Evolutionary conservation across 331 rosid species (phyloP), one percentile per base, ranked within the genome.

Genomic region (Arachis monticola): DNA sequence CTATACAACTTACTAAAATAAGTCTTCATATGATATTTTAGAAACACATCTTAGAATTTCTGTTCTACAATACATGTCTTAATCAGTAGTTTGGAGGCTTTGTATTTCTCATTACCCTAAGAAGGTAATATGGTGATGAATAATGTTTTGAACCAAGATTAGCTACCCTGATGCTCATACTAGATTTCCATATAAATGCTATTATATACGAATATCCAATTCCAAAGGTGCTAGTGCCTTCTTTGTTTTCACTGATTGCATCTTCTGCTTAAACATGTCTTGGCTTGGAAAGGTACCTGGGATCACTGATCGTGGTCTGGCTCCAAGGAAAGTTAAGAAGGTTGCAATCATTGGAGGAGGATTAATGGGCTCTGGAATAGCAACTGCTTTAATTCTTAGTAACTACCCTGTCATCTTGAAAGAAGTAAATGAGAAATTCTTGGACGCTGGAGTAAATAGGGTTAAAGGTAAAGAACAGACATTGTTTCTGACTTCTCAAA

Each of bases 301-400:
- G 70, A 82, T 95, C 77, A 92, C 97, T 11, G 96, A 95, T 77
- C 85, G 72, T 70, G 97, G 97, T 64, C 81, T 95, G 67, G 83
- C 66, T 73, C 99, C 97, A 55, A 92, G 97, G 82, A 78, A 30
- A 5, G 89, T 90, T 56, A 90, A 80, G 38, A 95, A 88, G 80
- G 93, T 95, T 81, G 99, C 97, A 64, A 81, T 90, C 80, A 73
- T 95, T 76, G 99, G 99, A 63, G 99, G 99, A 48, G 99, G 99
- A 64, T 78, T 95, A 64, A 95, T 92, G 99, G 99, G 99, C 73
- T 95, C 97, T 74, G 99, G 97, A 79, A 95, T 95, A 77, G 93
- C 96, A 30, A 95, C 99, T 9, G 87, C 92, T 40, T 83, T 95
- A 85, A 55, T 95, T 78, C 91, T 87, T 67, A 86, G 97, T 68